Evolutionary conservation across 2,329 filamentous ascomycete species (phyloP).

Genomic region (Pestalotiopsis sp.): DNA sequence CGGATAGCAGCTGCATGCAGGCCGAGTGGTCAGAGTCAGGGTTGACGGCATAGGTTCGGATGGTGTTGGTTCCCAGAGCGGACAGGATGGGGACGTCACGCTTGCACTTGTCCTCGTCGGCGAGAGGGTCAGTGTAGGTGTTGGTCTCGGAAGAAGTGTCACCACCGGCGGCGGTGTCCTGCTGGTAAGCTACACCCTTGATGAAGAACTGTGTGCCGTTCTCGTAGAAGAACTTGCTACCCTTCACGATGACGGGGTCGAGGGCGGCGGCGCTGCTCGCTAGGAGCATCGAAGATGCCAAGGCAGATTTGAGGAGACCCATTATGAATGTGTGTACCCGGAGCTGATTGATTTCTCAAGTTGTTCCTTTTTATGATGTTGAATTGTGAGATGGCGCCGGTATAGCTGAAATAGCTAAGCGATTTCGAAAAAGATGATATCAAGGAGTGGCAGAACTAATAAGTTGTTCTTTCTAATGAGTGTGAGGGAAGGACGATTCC

Average conservation of each 20-base stretch:
- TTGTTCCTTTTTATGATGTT: not conserved
- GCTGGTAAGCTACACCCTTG: constrained; percentile 77
- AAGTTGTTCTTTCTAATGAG: constrained; percentile 6
- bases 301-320: constrained; percentile 31
- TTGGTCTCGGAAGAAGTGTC: constrained; percentile 31
- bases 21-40: constrained; percentile 65
- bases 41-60: constrained; percentile 79
- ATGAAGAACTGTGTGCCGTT: constrained; percentile 60
- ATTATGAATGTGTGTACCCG: constrained; percentile 20
- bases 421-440: not conserved
- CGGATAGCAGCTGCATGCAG: constrained; percentile 71
- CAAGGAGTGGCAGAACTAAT: constrained; percentile 10
- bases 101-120: constrained; percentile 62
- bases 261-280: constrained; percentile 27
- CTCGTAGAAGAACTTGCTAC: constrained; percentile 68
- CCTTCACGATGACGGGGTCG: constrained; percentile 36
- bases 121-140: constrained; percentile 70
- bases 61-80: constrained; percentile 71
- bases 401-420: not conserved
- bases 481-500: constrained; percentile 4
- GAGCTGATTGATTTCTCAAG: not conserved
- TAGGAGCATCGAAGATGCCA: constrained; percentile 30
- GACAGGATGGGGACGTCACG: constrained; percentile 72
- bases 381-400: not conserved
- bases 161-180: constrained; percentile 53